Conservation (phyloP, 352 stramenopile species). For the Pelagophyceae sp. region DNA sequence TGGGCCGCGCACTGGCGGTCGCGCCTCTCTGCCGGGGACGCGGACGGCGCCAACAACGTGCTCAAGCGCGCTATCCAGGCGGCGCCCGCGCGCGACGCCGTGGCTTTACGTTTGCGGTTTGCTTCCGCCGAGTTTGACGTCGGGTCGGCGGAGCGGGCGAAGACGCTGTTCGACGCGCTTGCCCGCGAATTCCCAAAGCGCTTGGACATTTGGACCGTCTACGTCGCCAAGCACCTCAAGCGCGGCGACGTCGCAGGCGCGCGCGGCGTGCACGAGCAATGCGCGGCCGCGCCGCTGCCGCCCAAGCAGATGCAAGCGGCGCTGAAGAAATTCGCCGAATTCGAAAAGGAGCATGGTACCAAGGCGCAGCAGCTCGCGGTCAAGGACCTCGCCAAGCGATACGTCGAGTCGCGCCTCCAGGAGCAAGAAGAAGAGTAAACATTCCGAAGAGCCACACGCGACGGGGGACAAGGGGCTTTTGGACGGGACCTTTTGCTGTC, state of each 20-base stretch:
- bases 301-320: slow-evolving; percentile 3
- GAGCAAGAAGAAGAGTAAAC: slow-evolving; percentile 8
- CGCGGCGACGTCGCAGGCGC: not conserved
- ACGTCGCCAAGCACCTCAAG: slow-evolving; percentile 9
- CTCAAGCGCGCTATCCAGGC: not conserved
- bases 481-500: no score
- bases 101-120: not conserved
- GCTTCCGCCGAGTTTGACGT: not conserved
- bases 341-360: slow-evolving; percentile 1
- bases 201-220: slow-evolving; percentile 1
- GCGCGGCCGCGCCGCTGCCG: not conserved
- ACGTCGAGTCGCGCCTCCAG: not conserved
- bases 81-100: not conserved
- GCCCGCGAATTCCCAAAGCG: not conserved
- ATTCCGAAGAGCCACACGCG: no score
- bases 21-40: not conserved
- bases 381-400: not conserved
- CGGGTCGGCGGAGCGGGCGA: not conserved
- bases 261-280: not conserved
- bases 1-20: not conserved
- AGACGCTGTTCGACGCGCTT: not conserved
- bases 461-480: no score
- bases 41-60: not conserved
- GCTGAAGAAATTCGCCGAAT: slow-evolving; percentile 5
- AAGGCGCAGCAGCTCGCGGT: not conserved